phyloP scores from a whole-genome alignment of 2,329 filamentous ascomycete species.

The Emergomyces orientalis region DNA sequence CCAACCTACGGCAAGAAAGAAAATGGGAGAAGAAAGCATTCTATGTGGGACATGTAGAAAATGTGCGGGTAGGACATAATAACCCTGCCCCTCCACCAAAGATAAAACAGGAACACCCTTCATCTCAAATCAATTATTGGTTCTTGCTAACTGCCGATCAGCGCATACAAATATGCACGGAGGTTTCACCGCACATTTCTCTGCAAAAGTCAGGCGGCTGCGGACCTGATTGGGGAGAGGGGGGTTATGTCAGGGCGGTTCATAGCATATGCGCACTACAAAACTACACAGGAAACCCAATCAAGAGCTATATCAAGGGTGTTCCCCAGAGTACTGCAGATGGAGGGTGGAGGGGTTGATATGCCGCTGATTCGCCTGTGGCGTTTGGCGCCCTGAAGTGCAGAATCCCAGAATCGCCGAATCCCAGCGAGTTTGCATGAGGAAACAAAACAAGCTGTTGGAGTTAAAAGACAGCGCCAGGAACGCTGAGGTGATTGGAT shows the following conservation, averaged over 20 bases:
- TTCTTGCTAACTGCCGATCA: background rate
- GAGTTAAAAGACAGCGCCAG: background rate
- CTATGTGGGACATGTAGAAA: background rate
- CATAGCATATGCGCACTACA: background rate
- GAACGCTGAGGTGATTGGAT: slow-evolving; percentile 2
- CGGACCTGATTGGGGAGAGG: background rate
- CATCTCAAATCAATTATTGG: background rate
- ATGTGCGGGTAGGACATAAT: background rate
- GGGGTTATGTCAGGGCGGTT: background rate
- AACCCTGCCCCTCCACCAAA: background rate
- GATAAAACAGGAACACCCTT: background rate
- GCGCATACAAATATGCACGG: background rate
- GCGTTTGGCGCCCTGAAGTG: background rate
- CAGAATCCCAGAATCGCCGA: background rate
- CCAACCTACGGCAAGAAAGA: background rate
- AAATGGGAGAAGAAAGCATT: background rate
- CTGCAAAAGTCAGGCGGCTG: background rate
- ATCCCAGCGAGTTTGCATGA: background rate
- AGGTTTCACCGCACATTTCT: background rate
- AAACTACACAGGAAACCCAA: background rate
- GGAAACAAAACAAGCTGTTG: background rate
- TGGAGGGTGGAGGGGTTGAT: background rate
- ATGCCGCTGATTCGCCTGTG: background rate
- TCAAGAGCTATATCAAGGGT: background rate
- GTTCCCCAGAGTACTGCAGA: background rate